Conservation (phyloP, 1,284 basidiomycete genomes). For the Cutaneotrichosporon sp. region DNA sequence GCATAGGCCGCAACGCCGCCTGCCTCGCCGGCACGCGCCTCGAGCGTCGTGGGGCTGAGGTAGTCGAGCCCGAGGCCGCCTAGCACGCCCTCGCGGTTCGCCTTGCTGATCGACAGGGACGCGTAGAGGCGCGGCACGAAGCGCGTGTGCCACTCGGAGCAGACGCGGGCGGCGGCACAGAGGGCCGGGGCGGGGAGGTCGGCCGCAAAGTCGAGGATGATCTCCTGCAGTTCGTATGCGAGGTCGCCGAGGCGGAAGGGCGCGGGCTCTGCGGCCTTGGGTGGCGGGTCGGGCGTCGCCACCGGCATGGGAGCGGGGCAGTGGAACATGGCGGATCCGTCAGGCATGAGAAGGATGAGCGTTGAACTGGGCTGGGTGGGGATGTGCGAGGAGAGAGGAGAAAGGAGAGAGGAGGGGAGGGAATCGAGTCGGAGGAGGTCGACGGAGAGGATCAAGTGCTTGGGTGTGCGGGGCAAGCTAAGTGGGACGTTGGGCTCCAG, state of each 20-base stretch:
- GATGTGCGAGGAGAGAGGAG: not conserved
- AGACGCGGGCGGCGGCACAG: constrained; percentile 10
- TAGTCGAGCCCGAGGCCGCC: constrained; percentile 21
- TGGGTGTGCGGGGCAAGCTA: not conserved
- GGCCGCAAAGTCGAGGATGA: constrained; percentile 15
- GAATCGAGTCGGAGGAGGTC: not conserved
- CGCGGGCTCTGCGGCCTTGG: not conserved
- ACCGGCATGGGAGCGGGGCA: not conserved
- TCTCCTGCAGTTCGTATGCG: constrained; percentile 14
- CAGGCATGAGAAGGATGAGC: not conserved
- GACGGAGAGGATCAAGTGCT: not conserved
- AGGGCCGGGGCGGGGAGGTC: constrained; percentile 11
- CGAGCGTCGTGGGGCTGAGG: constrained; percentile 18
- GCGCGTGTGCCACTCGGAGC: constrained; percentile 11
- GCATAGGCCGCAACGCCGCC: constrained; percentile 6
- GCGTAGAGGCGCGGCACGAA: constrained; percentile 18
- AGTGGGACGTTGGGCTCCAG: not conserved
- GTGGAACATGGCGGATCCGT: not conserved
- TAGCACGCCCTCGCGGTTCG: constrained; percentile 14
- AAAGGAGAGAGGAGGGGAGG: not conserved
- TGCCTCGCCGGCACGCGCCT: constrained; percentile 16
- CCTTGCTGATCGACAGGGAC: constrained; percentile 9
- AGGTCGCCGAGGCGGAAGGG: constrained; percentile 15
- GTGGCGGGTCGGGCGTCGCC: not conserved
- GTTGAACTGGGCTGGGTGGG: not conserved